Base-by-base conservation (phyloP, 192 early-diverging fungal genomes). In the Piromyces sp. region DNA sequence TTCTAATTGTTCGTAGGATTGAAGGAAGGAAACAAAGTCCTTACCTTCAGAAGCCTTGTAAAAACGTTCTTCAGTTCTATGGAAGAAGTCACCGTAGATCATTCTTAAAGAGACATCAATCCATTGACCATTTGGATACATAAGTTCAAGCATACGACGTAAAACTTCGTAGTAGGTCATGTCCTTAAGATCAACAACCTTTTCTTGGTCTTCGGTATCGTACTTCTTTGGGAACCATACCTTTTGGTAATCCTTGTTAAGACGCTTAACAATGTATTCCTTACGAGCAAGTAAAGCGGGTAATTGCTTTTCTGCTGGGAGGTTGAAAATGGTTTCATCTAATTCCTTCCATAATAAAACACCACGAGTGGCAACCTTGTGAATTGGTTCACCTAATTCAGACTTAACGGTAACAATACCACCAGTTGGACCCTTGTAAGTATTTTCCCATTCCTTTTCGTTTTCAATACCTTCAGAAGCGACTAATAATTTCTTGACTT, bases 141-240 rank as follows among this genome's bases (percentile, higher is more conserved):
- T 84, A 28, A 95, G 90, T 86, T 94, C 93, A 26, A 96, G 87
- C 87, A 96, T 82, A 78, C 97, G 94, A 82, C 88, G 85, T 36
- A 93, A 87, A 30, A 96, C 95, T 84, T 97, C 95, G 80, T 90
- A 87, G 84, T 98, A 98, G 13, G 97, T 96, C 96, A 98, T 97
- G 51, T 96, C 94, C 82, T 93, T 91, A 81, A 98, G 86, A 82
- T 96, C 95, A 36, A 89, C 93, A 78, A 92, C 87, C 4, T 84
- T 85, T 29, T 94, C 95, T n/a, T 2, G 26, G 81, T 93, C 88
- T 11, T 88, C 83, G 26, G 30, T 29, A 80, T 79, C 51, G 3
- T 33, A 78, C 88, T 96, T 97, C 82, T 87, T 87, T 78, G 95
- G 96, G 86, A 98, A 98, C 97, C 97, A 98, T 28, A 94, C 93